phyloP scores from a whole-genome alignment of 1,139 yeast species.

The Candida mesenterica region DNA sequence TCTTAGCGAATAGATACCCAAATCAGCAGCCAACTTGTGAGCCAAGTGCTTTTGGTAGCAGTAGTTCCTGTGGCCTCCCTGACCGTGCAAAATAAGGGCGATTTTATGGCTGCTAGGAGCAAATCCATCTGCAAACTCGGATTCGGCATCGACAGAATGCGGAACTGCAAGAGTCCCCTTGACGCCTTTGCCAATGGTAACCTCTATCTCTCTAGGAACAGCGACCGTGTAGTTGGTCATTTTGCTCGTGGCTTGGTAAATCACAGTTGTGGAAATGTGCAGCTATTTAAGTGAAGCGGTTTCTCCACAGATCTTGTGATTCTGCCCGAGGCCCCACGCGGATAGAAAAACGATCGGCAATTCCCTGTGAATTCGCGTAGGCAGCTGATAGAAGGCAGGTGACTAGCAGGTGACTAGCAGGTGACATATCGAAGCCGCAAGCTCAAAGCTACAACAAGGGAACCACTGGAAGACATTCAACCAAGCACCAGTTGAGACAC shows the following conservation, averaged over 20 bases:
- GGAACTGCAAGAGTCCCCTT: slow-evolving; percentile 42
- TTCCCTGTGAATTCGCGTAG: background rate
- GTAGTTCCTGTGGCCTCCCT: slow-evolving; percentile 80
- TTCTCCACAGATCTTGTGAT: too few relatives aligned
- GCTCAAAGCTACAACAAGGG: too few relatives aligned
- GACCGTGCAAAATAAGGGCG: slow-evolving; percentile 64
- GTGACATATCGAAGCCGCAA: too few relatives aligned
- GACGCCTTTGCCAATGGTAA: slow-evolving; percentile 37
- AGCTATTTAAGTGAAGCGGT: too few relatives aligned
- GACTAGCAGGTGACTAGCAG: background rate
- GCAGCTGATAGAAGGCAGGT: background rate
- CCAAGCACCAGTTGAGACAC: too few relatives aligned
- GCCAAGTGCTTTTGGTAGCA: slow-evolving; percentile 71
- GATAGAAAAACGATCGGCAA: too few relatives aligned
- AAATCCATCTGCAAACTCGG: slow-evolving; percentile 24
- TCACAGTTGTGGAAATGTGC: too few relatives aligned
- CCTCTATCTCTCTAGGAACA: slow-evolving; percentile 36
- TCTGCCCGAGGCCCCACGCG: too few relatives aligned
- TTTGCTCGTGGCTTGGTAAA: too few relatives aligned
- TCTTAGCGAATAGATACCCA: slow-evolving; percentile 65
- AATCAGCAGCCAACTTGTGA: slow-evolving; percentile 51
- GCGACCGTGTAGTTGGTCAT: slow-evolving; percentile 6
- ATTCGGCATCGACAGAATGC: slow-evolving; percentile 26
- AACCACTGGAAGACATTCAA: too few relatives aligned
- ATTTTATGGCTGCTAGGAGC: slow-evolving; percentile 41